Percentiles rank a stretch among this genome's conserved stretches.
phyloP scores from a whole-genome alignment of 1,284 basidiomycete species.

The Heterobasidion parviporum region DNA sequence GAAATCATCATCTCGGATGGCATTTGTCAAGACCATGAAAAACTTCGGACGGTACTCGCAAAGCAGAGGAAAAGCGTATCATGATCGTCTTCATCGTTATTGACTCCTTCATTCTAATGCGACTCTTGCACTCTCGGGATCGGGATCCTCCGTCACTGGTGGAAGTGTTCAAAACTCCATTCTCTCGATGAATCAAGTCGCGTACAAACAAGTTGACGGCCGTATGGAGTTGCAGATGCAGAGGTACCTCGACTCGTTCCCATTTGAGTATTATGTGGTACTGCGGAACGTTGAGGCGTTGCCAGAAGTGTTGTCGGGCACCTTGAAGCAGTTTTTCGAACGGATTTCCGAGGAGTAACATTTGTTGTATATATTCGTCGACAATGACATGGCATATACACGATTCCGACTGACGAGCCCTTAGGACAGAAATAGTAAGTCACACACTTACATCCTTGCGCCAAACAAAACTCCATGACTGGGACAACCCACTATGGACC shows the following conservation, averaged over 20 bases:
- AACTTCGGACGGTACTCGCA: conserved; percentile 76
- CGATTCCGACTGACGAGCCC: too few species aligned
- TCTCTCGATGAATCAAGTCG: conserved; percentile 87
- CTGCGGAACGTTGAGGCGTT: conserved; percentile 86
- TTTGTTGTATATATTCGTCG: not conserved
- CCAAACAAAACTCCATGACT: too few species aligned
- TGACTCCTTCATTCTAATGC: conserved; percentile 69
- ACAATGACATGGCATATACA: too few species aligned
- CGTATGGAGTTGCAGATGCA: conserved; percentile 84
- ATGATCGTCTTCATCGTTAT: conserved; percentile 97
- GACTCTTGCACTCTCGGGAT: conserved; percentile 12
- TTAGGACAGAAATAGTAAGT: too few species aligned
- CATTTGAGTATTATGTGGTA: conserved; percentile 97
- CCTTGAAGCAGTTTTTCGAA: conserved; percentile 89
- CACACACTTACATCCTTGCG: too few species aligned
- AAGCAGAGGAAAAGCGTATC: conserved; percentile 85
- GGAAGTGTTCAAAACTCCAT: conserved; percentile 62
- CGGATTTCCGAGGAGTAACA: conserved; percentile 60
- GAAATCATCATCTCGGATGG: conserved; percentile 99
- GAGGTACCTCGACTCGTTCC: conserved; percentile 93
- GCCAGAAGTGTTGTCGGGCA: conserved; percentile 88
- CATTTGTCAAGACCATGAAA: conserved; percentile 93
- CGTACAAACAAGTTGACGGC: conserved; percentile 83
- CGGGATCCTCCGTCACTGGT: not conserved
- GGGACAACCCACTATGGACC: too few species aligned